Evolutionary conservation across 352 stramenopile species (phyloP).

Genomic region (Pythium coloratum): DNA sequence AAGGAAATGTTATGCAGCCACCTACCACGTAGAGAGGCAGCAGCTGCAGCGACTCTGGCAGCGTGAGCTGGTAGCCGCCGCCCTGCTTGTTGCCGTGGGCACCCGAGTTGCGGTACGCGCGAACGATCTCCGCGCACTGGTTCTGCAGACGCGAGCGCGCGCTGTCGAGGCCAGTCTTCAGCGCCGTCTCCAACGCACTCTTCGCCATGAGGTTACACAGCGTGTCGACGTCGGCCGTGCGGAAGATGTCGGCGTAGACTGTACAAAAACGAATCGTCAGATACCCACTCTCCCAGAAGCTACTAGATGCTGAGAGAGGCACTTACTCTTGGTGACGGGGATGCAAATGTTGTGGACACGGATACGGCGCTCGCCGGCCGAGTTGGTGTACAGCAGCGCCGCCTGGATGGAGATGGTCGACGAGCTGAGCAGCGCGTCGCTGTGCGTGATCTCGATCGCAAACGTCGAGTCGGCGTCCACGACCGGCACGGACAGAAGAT

Average conservation of each 20-base stretch:
- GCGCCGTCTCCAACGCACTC: conserved; percentile 90
- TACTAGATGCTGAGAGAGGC: neutral
- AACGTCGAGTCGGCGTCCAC: conserved; percentile 96
- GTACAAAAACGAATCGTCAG: conserved; percentile 1
- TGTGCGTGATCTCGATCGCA: conserved; percentile 96
- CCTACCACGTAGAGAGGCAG: conserved; percentile 94
- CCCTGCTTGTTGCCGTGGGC: conserved; percentile 68
- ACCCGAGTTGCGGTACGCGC: conserved; percentile 85
- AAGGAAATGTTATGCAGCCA: neutral
- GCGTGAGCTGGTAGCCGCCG: conserved; percentile 75
- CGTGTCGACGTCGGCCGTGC: conserved; percentile 91
- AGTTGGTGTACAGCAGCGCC: conserved; percentile 98
- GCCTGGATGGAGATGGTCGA: conserved; percentile 96
- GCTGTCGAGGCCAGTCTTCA: conserved; percentile 95
- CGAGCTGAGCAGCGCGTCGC: conserved; percentile 93
- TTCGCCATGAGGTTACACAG: conserved; percentile 96
- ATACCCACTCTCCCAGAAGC: neutral
- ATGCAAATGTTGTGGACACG: conserved; percentile 97
- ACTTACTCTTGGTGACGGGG: conserved; percentile 87
- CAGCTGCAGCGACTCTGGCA: conserved; percentile 92
- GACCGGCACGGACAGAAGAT: conserved; percentile 97
- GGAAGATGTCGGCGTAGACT: conserved; percentile 92
- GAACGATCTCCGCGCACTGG: conserved; percentile 92
- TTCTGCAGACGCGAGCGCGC: conserved; percentile 92
- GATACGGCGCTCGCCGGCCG: conserved; percentile 96